Evolutionary conservation across 768 basidiomycete genomes (phyloP).

Genomic region (Phaeolepiota aurea): DNA sequence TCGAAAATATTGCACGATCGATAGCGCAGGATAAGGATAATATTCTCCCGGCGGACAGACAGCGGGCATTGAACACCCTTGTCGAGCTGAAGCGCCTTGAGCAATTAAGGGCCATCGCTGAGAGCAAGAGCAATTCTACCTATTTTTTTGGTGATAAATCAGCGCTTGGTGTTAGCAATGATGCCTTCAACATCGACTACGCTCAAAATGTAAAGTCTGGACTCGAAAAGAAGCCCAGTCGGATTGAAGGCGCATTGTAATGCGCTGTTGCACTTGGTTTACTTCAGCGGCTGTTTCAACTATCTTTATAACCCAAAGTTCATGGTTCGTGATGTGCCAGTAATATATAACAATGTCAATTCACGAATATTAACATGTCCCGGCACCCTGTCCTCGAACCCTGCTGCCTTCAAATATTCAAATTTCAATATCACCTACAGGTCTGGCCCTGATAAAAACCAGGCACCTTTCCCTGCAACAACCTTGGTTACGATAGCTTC

Average conservation of each 20-base stretch:
- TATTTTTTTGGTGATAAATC: slow-evolving; percentile 48
- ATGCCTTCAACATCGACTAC: slow-evolving; percentile 41
- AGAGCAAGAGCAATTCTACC: slow-evolving; percentile 40
- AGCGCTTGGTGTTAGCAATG: slow-evolving; percentile 21
- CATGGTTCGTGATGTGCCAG: too few relatives aligned
- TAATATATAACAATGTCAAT: too few relatives aligned
- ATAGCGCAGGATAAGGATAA: slow-evolving; percentile 23
- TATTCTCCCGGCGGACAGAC: slow-evolving; percentile 23
- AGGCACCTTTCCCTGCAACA: too few relatives aligned
- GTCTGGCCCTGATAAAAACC: too few relatives aligned
- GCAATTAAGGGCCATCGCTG: slow-evolving; percentile 44
- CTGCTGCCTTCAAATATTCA: too few relatives aligned
- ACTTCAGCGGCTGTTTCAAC: too few relatives aligned
- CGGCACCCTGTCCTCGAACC: too few relatives aligned
- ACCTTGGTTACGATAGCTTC: too few relatives aligned
- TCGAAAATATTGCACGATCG: slow-evolving; percentile 34
- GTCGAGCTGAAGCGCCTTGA: slow-evolving; percentile 43
- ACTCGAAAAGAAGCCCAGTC: slow-evolving; percentile 7
- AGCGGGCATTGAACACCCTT: slow-evolving; percentile 30
- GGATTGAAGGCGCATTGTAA: slow-evolving; percentile 3
- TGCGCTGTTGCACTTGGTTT: too few relatives aligned
- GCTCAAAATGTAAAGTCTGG: slow-evolving; percentile 34
- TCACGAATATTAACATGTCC: too few relatives aligned
- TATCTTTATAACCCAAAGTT: too few relatives aligned
- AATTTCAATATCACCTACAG: too few relatives aligned